These are phyloP conservation scores for Colletotrichum cordylinicola DNA, from an alignment of 2,329 filamentous ascomycete genomes.

Conservation along the genomic window DNA sequence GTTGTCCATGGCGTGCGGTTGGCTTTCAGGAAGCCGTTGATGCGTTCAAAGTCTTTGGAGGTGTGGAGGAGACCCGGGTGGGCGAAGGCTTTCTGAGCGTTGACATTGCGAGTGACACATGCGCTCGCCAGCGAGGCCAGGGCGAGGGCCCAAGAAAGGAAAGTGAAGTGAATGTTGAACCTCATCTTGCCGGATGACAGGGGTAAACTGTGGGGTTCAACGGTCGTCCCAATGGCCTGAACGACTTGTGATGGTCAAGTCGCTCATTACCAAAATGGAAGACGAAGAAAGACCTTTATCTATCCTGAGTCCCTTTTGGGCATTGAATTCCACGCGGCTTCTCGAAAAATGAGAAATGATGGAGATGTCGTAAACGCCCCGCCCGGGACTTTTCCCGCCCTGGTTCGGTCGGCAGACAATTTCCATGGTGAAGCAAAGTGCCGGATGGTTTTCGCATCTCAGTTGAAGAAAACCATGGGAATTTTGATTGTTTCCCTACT, in stretches of 20 bases:
- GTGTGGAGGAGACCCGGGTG: conserved; percentile 36
- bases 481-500: background rate
- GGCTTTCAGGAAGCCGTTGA: conserved; percentile 39
- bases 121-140: background rate
- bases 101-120: background rate
- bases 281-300: background rate
- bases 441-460: background rate
- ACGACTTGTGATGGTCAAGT: background rate
- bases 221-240: background rate
- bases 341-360: background rate
- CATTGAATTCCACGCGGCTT: background rate
- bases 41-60: conserved; percentile 40
- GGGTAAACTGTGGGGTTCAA: background rate
- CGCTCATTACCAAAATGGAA: background rate
- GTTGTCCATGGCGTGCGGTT: conserved; percentile 34
- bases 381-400: background rate
- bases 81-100: background rate
- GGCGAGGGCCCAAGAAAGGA: background rate
- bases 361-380: background rate
- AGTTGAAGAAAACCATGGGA: background rate
- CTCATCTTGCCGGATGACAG: background rate
- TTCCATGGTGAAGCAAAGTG: background rate
- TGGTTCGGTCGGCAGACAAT: background rate
- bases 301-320: background rate
- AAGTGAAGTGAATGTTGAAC: background rate